Percentiles rank a stretch among this genome's conserved stretches.
Conservation (phyloP, 768 basidiomycete species). For the Pleurotus giganteus region DNA sequence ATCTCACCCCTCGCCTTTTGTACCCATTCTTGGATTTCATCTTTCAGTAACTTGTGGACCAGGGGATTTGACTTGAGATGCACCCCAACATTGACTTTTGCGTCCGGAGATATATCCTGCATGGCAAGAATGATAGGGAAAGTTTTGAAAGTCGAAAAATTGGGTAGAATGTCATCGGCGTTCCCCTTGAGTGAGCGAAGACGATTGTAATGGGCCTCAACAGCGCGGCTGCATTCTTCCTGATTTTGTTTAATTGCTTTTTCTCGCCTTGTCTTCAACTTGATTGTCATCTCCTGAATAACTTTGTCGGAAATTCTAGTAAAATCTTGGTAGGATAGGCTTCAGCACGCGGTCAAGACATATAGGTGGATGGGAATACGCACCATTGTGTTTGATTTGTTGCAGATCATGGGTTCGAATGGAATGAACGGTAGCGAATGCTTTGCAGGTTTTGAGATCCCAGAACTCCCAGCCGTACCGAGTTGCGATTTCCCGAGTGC, state of each 20-base stretch:
- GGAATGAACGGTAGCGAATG: constrained; percentile 37
- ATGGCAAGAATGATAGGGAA: constrained; percentile 23
- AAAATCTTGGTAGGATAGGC: neutral
- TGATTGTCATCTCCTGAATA: constrained; percentile 21
- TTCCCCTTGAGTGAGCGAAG: constrained; percentile 32
- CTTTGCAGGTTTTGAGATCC: constrained; percentile 38
- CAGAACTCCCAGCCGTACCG: constrained; percentile 40
- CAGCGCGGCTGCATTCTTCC: constrained; percentile 24
- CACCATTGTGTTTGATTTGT: constrained; percentile 34
- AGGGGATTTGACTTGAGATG: constrained; percentile 21
- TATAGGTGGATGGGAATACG: constrained; percentile 12
- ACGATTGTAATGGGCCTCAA: constrained; percentile 43
- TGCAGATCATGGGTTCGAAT: constrained; percentile 40
- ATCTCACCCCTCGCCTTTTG: constrained; percentile 41
- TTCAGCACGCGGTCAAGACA: neutral
- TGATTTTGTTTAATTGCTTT: constrained; percentile 20
- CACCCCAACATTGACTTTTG: constrained; percentile 6
- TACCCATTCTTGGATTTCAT: constrained; percentile 50
- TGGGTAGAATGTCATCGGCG: constrained; percentile 33
- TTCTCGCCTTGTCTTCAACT: constrained; percentile 19
- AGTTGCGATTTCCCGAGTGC: constrained; percentile 31
- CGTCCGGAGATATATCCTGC: constrained; percentile 18
- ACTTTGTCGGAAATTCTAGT: constrained; percentile 15
- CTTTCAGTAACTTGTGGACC: constrained; percentile 33
- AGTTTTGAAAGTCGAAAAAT: constrained; percentile 35